phyloP scores from a whole-genome alignment of 2,329 filamentous ascomycete species.

The Fusarium secorum region DNA sequence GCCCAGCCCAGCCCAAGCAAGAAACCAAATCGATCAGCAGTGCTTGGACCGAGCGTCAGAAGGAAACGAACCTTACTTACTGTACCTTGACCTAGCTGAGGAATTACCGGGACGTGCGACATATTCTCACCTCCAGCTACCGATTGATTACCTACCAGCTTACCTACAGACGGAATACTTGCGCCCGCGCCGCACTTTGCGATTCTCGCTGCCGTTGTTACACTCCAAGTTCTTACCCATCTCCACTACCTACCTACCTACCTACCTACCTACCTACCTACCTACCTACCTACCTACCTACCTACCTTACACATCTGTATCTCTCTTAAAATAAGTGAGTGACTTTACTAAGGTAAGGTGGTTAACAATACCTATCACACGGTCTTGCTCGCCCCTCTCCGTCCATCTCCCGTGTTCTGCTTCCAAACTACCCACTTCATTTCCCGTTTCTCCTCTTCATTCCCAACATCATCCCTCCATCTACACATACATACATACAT shows the following conservation, averaged over 20 bases:
- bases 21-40: constrained; percentile 25
- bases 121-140: not conserved
- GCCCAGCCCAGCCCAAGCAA: constrained; percentile 1
- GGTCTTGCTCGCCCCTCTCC: not conserved
- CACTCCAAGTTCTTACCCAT: constrained; percentile 28
- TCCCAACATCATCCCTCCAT: constrained; percentile 29
- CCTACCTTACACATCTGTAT: constrained; percentile 6
- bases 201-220: constrained; percentile 20
- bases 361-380: not conserved
- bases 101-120: constrained; percentile 8
- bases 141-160: not conserved
- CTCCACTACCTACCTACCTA: not conserved
- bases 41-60: constrained; percentile 13
- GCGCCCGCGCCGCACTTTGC: constrained; percentile 17
- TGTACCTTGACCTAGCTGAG: not conserved
- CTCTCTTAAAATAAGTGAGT: constrained; percentile 2
- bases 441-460: constrained; percentile 29
- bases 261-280: no score
- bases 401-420: constrained; percentile 1
- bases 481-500: not conserved
- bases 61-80: not conserved
- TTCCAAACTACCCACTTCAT: constrained; percentile 18
- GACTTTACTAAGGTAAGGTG: not conserved
- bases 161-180: not conserved
- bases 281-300: no score